phyloP scores from a whole-genome alignment of 345 rosid species.

The Citrus medica region DNA sequence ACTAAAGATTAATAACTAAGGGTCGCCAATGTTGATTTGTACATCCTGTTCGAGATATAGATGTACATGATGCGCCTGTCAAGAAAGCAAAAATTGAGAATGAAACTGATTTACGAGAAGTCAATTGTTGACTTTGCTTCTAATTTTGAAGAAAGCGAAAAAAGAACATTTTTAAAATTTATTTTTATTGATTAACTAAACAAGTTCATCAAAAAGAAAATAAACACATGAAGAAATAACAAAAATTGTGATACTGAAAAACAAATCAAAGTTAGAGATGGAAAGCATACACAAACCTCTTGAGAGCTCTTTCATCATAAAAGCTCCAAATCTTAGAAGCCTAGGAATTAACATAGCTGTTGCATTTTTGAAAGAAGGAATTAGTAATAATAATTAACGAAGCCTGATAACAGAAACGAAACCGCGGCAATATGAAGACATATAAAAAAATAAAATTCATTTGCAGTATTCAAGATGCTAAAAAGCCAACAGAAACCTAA shows the following conservation, averaged over 20 bases:
- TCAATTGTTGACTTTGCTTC: neutral
- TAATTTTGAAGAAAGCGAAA: neutral
- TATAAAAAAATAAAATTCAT: too few species aligned
- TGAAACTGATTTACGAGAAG: neutral
- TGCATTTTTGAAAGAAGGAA: neutral
- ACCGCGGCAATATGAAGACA: neutral
- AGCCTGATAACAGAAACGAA: neutral
- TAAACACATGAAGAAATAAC: neutral
- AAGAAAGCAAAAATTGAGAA: constrained; percentile 1
- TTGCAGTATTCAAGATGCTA: neutral
- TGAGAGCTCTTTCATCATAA: constrained; percentile 38
- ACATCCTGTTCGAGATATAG: constrained; percentile 5
- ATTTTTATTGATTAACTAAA: neutral
- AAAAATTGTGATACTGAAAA: neutral
- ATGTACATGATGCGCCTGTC: constrained; percentile 31
- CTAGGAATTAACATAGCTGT: constrained; percentile 41
- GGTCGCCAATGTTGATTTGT: constrained; percentile 23
- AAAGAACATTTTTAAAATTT: neutral
- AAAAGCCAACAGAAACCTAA: neutral
- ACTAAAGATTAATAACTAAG: constrained; percentile 38
- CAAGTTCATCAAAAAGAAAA: too few species aligned
- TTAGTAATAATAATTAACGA: neutral
- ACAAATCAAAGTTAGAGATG: neutral
- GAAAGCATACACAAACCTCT: constrained; percentile 32
- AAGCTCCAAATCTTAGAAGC: constrained; percentile 36